Base-by-base conservation (phyloP, 208 protist species). In the Leishmania lainsoni region DNA sequence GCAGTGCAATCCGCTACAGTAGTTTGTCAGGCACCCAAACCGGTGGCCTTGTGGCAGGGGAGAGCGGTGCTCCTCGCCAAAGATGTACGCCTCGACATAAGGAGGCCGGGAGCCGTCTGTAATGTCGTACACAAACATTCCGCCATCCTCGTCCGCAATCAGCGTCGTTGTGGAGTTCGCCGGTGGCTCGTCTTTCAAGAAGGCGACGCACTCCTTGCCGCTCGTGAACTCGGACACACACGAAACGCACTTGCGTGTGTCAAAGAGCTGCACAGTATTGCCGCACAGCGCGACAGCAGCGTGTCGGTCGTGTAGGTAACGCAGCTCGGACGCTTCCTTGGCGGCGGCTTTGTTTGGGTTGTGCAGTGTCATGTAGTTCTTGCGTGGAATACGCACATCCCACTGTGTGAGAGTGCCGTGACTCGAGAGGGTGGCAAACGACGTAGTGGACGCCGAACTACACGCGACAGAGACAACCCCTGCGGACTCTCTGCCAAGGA, bases 131-230 rank as follows among this genome's bases (percentile, higher is more conserved):
- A 89, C 78, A 14, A 95, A 82, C 26, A 95, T 87, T 45, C 78
- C 75, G n/a, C 93, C 93, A 45, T 93, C 84, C 52, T 96, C 93
- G 76, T 95, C 93, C 9, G 85, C 79, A 42, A 94, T 42, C 10
- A 95, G 86, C 9, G 84, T 87, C 48, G 80, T 80, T 3, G 52
- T 48, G 0, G 52, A 82, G 26, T 39, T 76, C 17, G 45, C 20
- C 2, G 90, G 86, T 9, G 68, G 68, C 54, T 75, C 69, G 16
- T 45, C 74, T 35, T 29, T 72, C 35, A 91, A 76, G 51, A 92
- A 86, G 0, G 72, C 51, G 16, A 87, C 88, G 35, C 90, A 76
- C 70, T 96, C 93, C 39, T 66, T 87, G 5, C 68, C 48, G 66
- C 93, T 91, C 9, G 70, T 52, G 66, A 91, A 91, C 29, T 73